phyloP scores from a whole-genome alignment of 1,284 basidiomycete species.

The Apiotrichum porosum region DNA sequence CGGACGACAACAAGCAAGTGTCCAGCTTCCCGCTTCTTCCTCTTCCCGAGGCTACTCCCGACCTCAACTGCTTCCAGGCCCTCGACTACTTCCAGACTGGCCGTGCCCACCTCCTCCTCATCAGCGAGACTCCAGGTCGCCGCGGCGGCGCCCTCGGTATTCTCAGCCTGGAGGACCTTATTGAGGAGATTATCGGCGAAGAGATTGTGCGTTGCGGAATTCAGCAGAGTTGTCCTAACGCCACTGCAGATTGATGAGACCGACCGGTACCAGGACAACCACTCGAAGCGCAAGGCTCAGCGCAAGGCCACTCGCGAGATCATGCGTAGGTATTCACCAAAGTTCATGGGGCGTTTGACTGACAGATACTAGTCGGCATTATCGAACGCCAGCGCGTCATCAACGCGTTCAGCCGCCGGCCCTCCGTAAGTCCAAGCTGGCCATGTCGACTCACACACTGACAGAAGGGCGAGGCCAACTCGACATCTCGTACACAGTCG shows the following conservation, averaged over 20 bases:
- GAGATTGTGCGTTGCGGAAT: conserved; percentile 40
- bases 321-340: conserved; percentile 62
- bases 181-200: conserved; percentile 52
- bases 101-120: conserved; percentile 82
- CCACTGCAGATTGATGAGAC: conserved; percentile 73
- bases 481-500: neutral
- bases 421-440: conserved; percentile 27
- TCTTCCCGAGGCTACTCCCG: conserved; percentile 83
- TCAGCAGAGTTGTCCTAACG: no score
- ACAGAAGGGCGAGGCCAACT: neutral
- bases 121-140: conserved; percentile 75
- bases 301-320: conserved; percentile 66
- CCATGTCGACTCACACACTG: no score
- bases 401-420: conserved; percentile 36
- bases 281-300: conserved; percentile 65
- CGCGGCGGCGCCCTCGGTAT: conserved; percentile 77
- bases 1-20: conserved; percentile 69
- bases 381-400: conserved; percentile 48
- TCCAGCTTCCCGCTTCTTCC: conserved; percentile 69
- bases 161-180: conserved; percentile 55
- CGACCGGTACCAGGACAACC: conserved; percentile 79
- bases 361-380: conserved; percentile 41
- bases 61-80: conserved; percentile 69
- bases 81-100: conserved; percentile 78
- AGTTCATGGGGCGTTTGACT: no score